Percentiles rank a stretch among this genome's conserved stretches.
Conservation (phyloP, 352 stramenopile species). For the Hyaloperonospora arabidopsidis region DNA sequence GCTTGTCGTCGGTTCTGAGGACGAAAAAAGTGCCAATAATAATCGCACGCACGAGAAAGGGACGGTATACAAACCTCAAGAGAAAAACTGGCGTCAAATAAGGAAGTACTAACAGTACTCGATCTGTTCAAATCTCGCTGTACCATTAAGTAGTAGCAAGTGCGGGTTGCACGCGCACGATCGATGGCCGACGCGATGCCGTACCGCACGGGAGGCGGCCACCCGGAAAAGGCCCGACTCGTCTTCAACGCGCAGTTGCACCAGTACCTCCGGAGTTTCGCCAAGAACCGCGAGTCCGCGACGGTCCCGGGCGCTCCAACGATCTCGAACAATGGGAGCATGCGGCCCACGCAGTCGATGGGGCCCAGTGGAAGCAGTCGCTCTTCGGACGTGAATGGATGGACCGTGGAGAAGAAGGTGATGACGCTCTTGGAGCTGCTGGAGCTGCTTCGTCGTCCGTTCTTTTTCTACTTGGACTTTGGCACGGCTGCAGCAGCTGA, state of each 20-base stretch:
- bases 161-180: not conserved
- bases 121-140: no score
- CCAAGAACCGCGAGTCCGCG: constrained; percentile 50
- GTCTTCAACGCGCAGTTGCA: constrained; percentile 72
- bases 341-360: constrained; percentile 32
- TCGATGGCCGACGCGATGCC: constrained; percentile 39
- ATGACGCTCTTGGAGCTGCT: constrained; percentile 49
- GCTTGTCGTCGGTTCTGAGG: no score
- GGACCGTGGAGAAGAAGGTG: constrained; percentile 80
- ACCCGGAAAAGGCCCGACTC: constrained; percentile 48
- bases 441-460: constrained; percentile 51
- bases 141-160: no score
- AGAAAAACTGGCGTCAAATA: no score
- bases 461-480: constrained; percentile 76
- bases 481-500: constrained; percentile 26
- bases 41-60: not conserved
- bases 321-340: constrained; percentile 38
- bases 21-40: no score
- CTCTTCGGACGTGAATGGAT: constrained; percentile 54
- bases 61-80: constrained; percentile 16
- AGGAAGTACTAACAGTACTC: no score
- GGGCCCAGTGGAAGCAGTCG: constrained; percentile 28
- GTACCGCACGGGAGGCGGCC: constrained; percentile 35
- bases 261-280: constrained; percentile 60
- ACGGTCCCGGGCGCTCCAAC: constrained; percentile 23